Conservation (phyloP, 352 stramenopile genomes). For the Globisporangium splendens region DNA sequence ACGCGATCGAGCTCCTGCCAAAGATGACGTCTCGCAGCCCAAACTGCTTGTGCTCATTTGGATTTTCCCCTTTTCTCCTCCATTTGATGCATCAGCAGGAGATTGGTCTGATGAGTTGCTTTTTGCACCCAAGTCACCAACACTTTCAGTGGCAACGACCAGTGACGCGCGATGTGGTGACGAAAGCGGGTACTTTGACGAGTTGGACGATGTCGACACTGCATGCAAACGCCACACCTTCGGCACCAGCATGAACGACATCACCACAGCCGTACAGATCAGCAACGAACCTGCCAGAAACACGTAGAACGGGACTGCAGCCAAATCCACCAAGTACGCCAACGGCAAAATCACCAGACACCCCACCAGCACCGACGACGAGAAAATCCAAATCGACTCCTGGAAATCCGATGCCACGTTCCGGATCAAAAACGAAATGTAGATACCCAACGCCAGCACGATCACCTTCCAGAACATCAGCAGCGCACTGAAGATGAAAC, state of each 20-base stretch:
- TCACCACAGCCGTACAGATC: slow-evolving; percentile 22
- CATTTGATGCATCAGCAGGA: no score
- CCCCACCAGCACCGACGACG: slow-evolving; percentile 20
- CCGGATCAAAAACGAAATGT: slow-evolving; percentile 9
- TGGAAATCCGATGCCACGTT: slow-evolving; percentile 12
- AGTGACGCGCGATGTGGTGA: no score
- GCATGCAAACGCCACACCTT: slow-evolving; percentile 21
- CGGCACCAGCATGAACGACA: slow-evolving; percentile 27
- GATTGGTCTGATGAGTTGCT: no score
- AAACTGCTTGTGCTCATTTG: no score
- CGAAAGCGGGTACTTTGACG: no score
- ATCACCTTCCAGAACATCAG: slow-evolving; percentile 12
- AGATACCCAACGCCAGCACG: slow-evolving; percentile 1
- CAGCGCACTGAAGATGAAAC: slow-evolving; percentile 11
- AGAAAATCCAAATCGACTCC: slow-evolving; percentile 23
- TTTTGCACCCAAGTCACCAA: no score
- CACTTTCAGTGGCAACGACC: no score
- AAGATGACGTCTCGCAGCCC: no score
- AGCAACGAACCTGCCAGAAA: slow-evolving; percentile 23
- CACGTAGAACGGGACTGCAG: slow-evolving; percentile 18
- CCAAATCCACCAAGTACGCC: slow-evolving; percentile 35
- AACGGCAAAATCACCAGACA: slow-evolving; percentile 31
- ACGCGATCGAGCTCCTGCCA: no score
- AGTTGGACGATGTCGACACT: not conserved
- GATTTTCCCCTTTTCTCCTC: no score